Evolutionary conservation across 257 asterid genomes (phyloP).

Genomic region (Eucommia ulmoides): DNA sequence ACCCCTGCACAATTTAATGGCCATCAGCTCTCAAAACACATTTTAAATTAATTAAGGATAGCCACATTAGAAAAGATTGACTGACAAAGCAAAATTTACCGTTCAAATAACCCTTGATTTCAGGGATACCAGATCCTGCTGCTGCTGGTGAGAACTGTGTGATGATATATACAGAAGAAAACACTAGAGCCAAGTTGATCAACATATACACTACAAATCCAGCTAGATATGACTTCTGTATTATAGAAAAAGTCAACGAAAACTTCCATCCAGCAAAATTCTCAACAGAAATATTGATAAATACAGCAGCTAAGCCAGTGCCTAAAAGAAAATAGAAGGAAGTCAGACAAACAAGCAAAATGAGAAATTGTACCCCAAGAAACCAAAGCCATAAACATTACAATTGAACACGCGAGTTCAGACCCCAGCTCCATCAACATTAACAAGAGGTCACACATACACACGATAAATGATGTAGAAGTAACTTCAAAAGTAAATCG

Average conservation of each 20-base stretch:
- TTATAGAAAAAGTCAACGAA: constrained; percentile 79
- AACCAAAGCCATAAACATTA: not conserved
- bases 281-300: constrained; percentile 93
- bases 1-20: constrained; percentile 47
- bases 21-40: constrained; percentile 11
- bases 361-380: not conserved
- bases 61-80: too few relatives aligned
- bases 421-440: too few relatives aligned
- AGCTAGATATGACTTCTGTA: constrained; percentile 83
- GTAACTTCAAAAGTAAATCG: too few relatives aligned
- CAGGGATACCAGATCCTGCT: constrained; percentile 99
- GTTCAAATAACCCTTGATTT: constrained; percentile 94
- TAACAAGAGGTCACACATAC: too few relatives aligned
- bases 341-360: not conserved
- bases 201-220: constrained; percentile 73
- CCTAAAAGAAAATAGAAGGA: constrained; percentile 37
- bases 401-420: too few relatives aligned
- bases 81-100: constrained; percentile 34
- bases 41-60: too few relatives aligned
- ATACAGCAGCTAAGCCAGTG: constrained; percentile 93
- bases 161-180: constrained; percentile 79
- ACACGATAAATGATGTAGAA: too few relatives aligned
- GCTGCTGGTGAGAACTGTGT: constrained; percentile 96
- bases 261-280: constrained; percentile 99
- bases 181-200: constrained; percentile 81